These are phyloP conservation scores for Platanus orientalis DNA, from an alignment of 164 flowering plant genomes.

Conservation along the genomic window DNA sequence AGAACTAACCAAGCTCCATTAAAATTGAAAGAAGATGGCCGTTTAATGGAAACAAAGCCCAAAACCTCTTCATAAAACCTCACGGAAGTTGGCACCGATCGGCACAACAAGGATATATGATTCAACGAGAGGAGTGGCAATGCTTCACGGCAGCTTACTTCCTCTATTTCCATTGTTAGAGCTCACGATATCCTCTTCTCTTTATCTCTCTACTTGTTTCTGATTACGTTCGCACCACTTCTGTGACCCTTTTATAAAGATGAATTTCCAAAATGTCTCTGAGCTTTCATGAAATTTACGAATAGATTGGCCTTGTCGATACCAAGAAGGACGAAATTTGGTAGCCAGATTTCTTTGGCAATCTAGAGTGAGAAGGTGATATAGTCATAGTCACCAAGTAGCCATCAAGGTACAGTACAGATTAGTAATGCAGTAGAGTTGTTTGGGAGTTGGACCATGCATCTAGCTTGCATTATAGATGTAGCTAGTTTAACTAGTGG, in stretches of 20 bases:
- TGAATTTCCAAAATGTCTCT: too few relatives aligned
- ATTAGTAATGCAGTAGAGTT: too few relatives aligned
- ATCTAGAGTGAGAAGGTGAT: too few relatives aligned
- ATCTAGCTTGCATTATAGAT: too few relatives aligned
- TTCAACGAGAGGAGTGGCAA: neutral
- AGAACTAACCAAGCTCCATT: neutral
- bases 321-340: too few relatives aligned
- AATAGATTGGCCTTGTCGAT: too few relatives aligned
- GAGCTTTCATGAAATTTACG: too few relatives aligned
- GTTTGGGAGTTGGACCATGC: too few relatives aligned
- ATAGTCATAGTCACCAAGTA: too few relatives aligned
- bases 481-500: too few relatives aligned
- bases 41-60: neutral
- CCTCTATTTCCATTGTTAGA: neutral
- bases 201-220: neutral
- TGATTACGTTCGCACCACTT: neutral
- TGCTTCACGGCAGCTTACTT: neutral
- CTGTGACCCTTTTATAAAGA: neutral
- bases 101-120: neutral
- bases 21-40: neutral
- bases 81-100: neutral
- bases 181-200: neutral
- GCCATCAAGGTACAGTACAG: too few relatives aligned
- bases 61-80: neutral
- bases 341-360: too few relatives aligned